Evolutionary conservation across 2,329 filamentous ascomycete genomes (phyloP).

Genomic region (Colletotrichum navitas): DNA sequence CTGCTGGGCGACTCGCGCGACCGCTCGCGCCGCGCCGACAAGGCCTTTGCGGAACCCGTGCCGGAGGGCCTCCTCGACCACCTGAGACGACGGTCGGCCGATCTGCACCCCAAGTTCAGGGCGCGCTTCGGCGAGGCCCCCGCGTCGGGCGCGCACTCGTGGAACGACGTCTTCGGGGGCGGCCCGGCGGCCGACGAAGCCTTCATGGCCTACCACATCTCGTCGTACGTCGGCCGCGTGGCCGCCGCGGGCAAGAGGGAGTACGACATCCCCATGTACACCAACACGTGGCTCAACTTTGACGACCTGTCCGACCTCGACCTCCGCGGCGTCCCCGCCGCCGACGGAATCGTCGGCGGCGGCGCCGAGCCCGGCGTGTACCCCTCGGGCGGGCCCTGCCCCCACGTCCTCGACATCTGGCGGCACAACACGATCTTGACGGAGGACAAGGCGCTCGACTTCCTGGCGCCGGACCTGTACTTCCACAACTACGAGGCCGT

Average conservation of each 20-base stretch:
- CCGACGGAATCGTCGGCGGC: conserved; percentile 54
- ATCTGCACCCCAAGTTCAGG: conserved; percentile 49
- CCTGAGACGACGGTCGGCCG: conserved; percentile 40
- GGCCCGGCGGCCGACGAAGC: conserved; percentile 49
- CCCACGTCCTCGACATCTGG: conserved; percentile 56
- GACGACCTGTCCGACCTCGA: conserved; percentile 50
- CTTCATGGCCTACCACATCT: conserved; percentile 54
- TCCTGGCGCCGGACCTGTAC: conserved; percentile 63
- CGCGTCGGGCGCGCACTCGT: conserved; percentile 46
- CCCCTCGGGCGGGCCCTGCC: conserved; percentile 52
- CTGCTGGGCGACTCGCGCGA: conserved; percentile 66
- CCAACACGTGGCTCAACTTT: conserved; percentile 54
- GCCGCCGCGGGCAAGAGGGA: conserved; percentile 52
- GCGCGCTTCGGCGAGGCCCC: conserved; percentile 47
- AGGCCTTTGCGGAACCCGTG: conserved; percentile 53
- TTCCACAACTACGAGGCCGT: conserved; percentile 60
- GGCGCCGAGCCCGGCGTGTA: conserved; percentile 53
- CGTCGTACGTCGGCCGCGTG: conserved; percentile 52
- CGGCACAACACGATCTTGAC: conserved; percentile 49
- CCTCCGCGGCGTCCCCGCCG: conserved; percentile 49
- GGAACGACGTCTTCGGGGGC: conserved; percentile 51
- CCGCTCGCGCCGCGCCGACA: conserved; percentile 55
- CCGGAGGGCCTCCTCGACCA: conserved; percentile 48
- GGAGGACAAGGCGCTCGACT: conserved; percentile 53
- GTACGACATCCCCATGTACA: conserved; percentile 51